These are phyloP conservation scores for Pseudogymnoascus sp. DNA, from an alignment of 2,329 filamentous ascomycete genomes.

Conservation along the genomic window DNA sequence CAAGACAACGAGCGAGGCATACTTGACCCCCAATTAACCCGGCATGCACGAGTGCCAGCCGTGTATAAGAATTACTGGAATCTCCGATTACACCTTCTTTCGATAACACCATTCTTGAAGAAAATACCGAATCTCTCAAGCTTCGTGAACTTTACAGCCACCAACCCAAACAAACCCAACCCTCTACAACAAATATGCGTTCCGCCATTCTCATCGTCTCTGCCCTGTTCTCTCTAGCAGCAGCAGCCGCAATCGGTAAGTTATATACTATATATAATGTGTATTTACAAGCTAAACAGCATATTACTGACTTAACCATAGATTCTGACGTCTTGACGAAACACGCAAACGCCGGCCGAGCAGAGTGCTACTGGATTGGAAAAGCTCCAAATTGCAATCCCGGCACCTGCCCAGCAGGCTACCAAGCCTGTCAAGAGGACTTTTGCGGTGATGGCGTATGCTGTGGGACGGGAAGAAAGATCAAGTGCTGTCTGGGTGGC, in stretches of 20 bases:
- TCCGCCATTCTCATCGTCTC: background rate
- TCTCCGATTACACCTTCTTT: background rate
- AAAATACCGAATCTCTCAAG: background rate
- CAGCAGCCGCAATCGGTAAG: background rate
- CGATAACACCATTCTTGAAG: background rate
- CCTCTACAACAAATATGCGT: background rate
- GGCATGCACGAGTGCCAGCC: background rate
- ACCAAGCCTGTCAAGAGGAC: background rate
- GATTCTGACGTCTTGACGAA: background rate
- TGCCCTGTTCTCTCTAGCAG: background rate
- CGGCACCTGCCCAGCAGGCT: background rate
- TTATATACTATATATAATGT: background rate
- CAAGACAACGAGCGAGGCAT: background rate
- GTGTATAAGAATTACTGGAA: background rate
- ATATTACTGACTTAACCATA: background rate
- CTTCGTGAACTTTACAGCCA: background rate
- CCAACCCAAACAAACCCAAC: background rate
- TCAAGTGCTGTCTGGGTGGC: background rate
- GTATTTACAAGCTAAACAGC: background rate
- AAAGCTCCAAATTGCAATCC: background rate
- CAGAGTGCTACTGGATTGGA: background rate
- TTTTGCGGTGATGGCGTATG: background rate
- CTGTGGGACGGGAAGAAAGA: background rate
- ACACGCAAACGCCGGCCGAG: background rate
- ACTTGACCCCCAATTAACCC: background rate